Evolutionary conservation across 31 red algal species (phyloP).

Genomic region (Asparagopsis taxiformis): DNA sequence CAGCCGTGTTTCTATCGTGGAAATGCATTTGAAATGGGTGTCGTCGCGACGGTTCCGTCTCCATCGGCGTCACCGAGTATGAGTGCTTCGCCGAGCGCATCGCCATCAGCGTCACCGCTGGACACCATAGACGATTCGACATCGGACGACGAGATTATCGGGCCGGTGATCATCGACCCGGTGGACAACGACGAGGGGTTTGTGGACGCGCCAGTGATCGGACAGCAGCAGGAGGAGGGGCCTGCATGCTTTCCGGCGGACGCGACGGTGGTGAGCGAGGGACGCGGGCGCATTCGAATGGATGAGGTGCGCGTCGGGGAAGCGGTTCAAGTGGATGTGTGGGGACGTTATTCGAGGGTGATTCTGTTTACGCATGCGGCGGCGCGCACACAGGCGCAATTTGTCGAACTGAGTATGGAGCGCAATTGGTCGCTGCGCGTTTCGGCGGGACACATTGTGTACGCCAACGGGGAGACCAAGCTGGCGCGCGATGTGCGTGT

Average conservation of each 20-base stretch:
- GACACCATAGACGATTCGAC: no score
- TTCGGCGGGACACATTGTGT: constrained; percentile 48
- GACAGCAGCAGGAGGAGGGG: no score
- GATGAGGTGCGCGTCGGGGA: constrained; percentile 38
- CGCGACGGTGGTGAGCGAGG: no score
- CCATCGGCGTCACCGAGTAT: constrained; percentile 5
- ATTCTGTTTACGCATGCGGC: constrained; percentile 62
- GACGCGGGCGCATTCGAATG: no score
- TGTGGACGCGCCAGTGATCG: no score
- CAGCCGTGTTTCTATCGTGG: constrained; percentile 24
- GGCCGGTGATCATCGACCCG: no score
- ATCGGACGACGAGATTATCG: no score
- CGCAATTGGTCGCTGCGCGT: constrained; percentile 16
- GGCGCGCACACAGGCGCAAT: constrained; percentile 1
- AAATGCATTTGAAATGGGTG: constrained; percentile 5
- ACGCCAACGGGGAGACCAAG: constrained; percentile 43
- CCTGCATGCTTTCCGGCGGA: no score
- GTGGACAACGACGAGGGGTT: no score
- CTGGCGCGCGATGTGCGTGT: constrained; percentile 17
- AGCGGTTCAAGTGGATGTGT: no score
- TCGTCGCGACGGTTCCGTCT: constrained; percentile 7
- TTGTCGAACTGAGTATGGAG: constrained; percentile 38
- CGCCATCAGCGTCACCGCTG: no score
- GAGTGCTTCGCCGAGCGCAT: not conserved
- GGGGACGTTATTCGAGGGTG: constrained; percentile 38